A percentile compares a stretch with the other conserved stretches of the same genome.
Evolutionary conservation across 129 eudicot species (phyloP).

Genomic region (Flaveria bidentis): DNA sequence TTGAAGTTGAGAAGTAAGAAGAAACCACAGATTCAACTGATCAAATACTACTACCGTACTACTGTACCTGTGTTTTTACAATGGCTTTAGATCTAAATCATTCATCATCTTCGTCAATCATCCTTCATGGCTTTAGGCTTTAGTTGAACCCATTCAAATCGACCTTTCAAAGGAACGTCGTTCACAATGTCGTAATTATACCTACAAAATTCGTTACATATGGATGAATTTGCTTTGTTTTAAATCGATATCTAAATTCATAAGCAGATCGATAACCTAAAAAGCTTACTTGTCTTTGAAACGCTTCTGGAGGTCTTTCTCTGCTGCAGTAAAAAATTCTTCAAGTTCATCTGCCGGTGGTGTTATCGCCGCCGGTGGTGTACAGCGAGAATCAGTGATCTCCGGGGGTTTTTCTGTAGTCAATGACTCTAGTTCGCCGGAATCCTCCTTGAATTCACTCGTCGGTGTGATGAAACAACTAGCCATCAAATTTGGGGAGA

Average conservation of each 20-base stretch:
- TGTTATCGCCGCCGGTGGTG: constrained; percentile 47
- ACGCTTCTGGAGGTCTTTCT: constrained; percentile 51
- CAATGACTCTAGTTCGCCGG: constrained; percentile 46
- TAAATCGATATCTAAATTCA: background rate
- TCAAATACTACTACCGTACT: constrained; percentile 15
- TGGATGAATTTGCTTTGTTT: background rate
- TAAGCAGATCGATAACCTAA: background rate
- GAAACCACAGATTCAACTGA: constrained; percentile 10
- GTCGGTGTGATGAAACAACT: constrained; percentile 43
- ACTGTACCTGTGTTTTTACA: constrained; percentile 30
- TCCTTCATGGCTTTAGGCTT: constrained; percentile 58
- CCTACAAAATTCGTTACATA: constrained; percentile 39
- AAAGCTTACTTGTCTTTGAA: constrained; percentile 60
- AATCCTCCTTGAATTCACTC: constrained; percentile 40
- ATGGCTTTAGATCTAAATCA: constrained; percentile 16
- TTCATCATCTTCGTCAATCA: constrained; percentile 24
- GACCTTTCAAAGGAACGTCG: constrained; percentile 76
- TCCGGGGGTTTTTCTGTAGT: constrained; percentile 32
- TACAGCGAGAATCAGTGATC: constrained; percentile 38
- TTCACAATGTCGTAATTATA: constrained; percentile 73
- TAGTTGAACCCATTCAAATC: constrained; percentile 68
- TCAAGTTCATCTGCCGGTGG: constrained; percentile 76
- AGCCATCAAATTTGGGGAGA: constrained; percentile 20
- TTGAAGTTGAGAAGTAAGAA: background rate
- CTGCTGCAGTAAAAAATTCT: constrained; percentile 74